Base-by-base conservation (phyloP, 1,284 basidiomycete genomes). In the Cyathus pygmaeus region DNA sequence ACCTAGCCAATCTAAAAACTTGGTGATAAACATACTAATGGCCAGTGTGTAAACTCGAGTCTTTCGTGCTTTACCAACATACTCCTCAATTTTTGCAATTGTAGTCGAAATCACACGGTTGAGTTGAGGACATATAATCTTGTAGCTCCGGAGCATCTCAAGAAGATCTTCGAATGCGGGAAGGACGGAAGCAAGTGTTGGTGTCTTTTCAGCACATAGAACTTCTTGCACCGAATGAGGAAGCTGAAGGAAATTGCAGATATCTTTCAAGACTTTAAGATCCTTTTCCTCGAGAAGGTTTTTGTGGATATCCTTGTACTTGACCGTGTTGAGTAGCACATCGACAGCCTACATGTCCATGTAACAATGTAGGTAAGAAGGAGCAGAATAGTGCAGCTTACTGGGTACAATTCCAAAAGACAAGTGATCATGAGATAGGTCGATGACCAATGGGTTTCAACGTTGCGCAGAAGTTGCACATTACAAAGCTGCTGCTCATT, bases 191-290 rank as follows among this genome's bases (percentile, higher is more conserved):
- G 61, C 59, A 0, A 74, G 63, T 0, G 74, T 75, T 0, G 76
- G 74, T 36, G 73, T 73, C 26, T 69, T 63, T 53, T 74, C 69
- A 3, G 60, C 64, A 9, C 68, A 72, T 3, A 75, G 64, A 24
- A 73, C 56, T 55, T 72, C 67, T 55, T 76, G 74, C 15, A 61
- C 61, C 13, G 23, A 23, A 60, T 75, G 69, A 2, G 65, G 62
- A 11, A 62, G 27, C 26, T 62, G 50, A 19, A 66, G 57, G 42
- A 67, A 50, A 23, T 63, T 39, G 27, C 59, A 52, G 30, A 66
- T 64, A 49, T 70, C 60, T 30, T 27, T 41, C 24, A 73, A 62
- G 23, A 69, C 59, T 17, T 64, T 55, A 46, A 62, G 51, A 52
- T 62, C 51, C 23, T 39, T 39, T 7, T 39, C 36, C 17, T 50